Conservation (phyloP, 2,329 filamentous ascomycete species). For the Neonectria neomacrospora region DNA sequence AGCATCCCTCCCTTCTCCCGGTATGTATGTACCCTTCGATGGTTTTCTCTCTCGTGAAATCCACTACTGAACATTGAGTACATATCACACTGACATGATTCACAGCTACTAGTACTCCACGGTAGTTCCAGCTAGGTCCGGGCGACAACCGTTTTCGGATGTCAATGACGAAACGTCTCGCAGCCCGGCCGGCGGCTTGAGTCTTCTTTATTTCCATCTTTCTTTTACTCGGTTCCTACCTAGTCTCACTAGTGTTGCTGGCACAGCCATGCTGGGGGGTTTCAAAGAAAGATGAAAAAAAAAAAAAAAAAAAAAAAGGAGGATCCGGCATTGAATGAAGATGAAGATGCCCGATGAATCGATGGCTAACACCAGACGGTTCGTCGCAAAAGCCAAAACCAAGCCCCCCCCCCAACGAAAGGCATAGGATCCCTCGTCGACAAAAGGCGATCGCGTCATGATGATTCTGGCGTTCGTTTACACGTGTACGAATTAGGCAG, state of each 20-base stretch:
- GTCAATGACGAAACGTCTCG: background rate
- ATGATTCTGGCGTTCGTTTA: background rate
- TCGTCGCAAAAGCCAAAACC: constrained; percentile 15
- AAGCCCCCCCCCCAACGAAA: background rate
- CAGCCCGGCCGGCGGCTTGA: background rate
- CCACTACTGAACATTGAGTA: background rate
- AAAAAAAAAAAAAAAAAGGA: too few relatives aligned
- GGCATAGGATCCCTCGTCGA: constrained; percentile 10
- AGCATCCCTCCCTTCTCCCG: too few relatives aligned
- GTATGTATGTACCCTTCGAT: too few relatives aligned
- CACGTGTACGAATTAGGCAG: background rate
- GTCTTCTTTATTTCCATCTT: background rate
- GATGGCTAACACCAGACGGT: constrained; percentile 6
- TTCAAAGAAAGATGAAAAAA: too few relatives aligned
- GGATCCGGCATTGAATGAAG: constrained; percentile 1
- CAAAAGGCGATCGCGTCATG: constrained; percentile 5
- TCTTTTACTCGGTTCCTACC: background rate
- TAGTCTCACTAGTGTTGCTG: background rate
- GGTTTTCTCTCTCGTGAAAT: too few relatives aligned
- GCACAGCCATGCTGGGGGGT: background rate
- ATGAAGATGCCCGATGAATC: constrained; percentile 12
- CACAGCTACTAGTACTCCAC: background rate
- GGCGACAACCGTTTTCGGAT: background rate
- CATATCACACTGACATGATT: background rate
- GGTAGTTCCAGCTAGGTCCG: background rate